phyloP scores from a whole-genome alignment of 2,329 filamentous ascomycete genomes.

The Mycogone perniciosa region DNA sequence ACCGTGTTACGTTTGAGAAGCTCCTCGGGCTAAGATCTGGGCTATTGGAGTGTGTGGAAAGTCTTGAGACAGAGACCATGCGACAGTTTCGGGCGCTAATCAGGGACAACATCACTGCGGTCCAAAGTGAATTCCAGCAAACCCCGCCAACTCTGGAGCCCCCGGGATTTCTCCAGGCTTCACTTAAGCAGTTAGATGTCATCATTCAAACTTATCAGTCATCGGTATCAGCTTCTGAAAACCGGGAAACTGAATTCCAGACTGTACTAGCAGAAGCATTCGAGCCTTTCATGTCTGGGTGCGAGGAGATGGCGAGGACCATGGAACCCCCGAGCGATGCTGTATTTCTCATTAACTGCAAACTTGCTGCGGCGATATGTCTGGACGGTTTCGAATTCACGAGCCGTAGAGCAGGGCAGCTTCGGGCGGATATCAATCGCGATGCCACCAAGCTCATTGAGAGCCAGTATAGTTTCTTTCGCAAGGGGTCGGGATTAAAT shows the following conservation, averaged over 20 bases:
- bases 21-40: conserved; percentile 64
- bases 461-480: conserved; percentile 67
- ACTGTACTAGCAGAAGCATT: conserved; percentile 71
- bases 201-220: conserved; percentile 86
- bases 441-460: conserved; percentile 54
- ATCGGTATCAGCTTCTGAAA: conserved; percentile 57
- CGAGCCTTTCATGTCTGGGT: conserved; percentile 77
- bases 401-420: conserved; percentile 43
- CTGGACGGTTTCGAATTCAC: conserved; percentile 61
- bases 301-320: conserved; percentile 58
- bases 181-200: conserved; percentile 67
- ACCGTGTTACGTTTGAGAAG: conserved; percentile 75
- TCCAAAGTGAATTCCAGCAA: conserved; percentile 66
- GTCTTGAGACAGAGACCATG: conserved; percentile 69
- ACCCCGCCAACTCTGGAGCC: conserved; percentile 67
- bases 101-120: conserved; percentile 68
- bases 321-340: conserved; percentile 54
- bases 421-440: conserved; percentile 51
- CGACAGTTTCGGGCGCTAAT: conserved; percentile 77
- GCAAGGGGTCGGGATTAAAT: conserved; percentile 66
- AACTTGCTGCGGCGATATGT: conserved; percentile 49
- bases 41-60: conserved; percentile 61
- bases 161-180: conserved; percentile 74
- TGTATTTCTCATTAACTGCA: conserved; percentile 70
- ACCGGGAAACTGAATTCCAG: conserved; percentile 64